Evolutionary conservation across 441 rosid species (phyloP), one percentile per base, ranked within the genome.

Genomic region (Syzygium syzygioides): DNA sequence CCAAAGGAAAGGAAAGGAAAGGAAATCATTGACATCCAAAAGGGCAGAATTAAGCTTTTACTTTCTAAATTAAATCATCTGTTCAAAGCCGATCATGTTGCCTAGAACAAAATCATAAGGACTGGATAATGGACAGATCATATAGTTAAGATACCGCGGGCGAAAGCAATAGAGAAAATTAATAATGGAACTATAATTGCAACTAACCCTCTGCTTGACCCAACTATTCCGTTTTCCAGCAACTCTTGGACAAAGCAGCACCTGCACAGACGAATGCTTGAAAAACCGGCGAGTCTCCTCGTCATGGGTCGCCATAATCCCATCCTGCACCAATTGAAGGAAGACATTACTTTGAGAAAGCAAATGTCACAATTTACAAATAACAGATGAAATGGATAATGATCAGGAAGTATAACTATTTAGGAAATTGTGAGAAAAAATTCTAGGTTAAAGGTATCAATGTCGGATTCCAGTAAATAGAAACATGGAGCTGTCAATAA

Each of bases 281-380:
- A 98, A 98, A 91, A 96, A 97, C 18, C 95, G 94, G 14, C 99
- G 96, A 85, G 99, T 97, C 94, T 98, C 99, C 91, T 97, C 99
- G 90, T 98, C 99, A 91, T 98, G 99, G 52, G 99, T 98, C 85
- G 89, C 93, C 99, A 98, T 98, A 85, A 97, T 91, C 34, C 99
- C 99, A 95, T 96, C 99, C 99, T 98, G 94, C 91, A 92, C 86
- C 32, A 56, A 66, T 54, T 48, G 48, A 85, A 85, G 37, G 62
- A 54, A 37, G 55, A 55, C 26, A 32, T 41, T 45, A 64, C 52
- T 32, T 23, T 62, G 41, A 62, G 85, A 64, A 37, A 54, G 71
- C 55, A 62, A 34, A 66, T 53, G 80, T 55, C 37, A 55, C 28
- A 79, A 37, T 28, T 66, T 62, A 55, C 64, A 9, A 55, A 14